These are phyloP conservation scores for Geosiphon pyriformis DNA, from an alignment of 192 early-diverging fungal species.

Conservation along the genomic window DNA sequence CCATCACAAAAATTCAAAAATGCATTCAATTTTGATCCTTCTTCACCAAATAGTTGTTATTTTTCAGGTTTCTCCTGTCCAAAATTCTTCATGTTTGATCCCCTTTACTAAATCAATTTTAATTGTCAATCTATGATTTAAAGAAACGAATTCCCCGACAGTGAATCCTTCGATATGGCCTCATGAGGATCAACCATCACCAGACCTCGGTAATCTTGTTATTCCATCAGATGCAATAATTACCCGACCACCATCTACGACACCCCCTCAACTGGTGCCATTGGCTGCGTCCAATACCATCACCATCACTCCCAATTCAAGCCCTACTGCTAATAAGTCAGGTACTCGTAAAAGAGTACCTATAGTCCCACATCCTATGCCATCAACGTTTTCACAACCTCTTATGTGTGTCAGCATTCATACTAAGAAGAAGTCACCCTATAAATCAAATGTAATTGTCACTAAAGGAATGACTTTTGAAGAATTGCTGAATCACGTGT, in stretches of 20 bases:
- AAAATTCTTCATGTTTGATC: too few relatives aligned
- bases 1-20: too few relatives aligned
- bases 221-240: background rate
- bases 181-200: background rate
- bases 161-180: background rate
- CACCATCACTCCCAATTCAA: background rate
- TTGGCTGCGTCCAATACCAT: background rate
- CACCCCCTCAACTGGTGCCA: background rate
- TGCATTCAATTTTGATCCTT: too few relatives aligned
- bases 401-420: background rate
- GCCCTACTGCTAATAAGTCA: background rate
- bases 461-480: conserved; percentile 8
- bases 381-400: background rate
- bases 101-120: too few relatives aligned
- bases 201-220: background rate
- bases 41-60: too few relatives aligned
- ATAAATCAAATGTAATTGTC: conserved; percentile 3
- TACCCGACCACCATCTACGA: background rate
- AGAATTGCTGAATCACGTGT: background rate
- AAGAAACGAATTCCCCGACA: background rate
- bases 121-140: too few relatives aligned
- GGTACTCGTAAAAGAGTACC: background rate
- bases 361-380: background rate
- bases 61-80: too few relatives aligned
- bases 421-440: conserved; percentile 9